Percentiles rank a stretch among this genome's conserved stretches.
Evolutionary conservation across 2,329 filamentous ascomycete genomes (phyloP).

Genomic region (Mycogone perniciosa): DNA sequence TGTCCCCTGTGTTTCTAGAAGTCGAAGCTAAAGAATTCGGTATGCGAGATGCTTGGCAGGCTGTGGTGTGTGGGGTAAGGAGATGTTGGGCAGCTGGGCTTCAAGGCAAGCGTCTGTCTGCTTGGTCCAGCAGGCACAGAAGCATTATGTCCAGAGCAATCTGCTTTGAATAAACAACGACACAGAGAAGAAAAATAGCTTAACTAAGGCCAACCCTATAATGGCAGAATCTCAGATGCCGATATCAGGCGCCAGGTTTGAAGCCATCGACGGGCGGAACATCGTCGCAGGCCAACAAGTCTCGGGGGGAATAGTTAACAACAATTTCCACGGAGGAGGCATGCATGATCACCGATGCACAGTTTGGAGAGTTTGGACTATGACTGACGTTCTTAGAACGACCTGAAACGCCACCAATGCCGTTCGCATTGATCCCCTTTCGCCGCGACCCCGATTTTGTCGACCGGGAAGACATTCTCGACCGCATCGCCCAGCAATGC

Average conservation of each 20-base stretch:
- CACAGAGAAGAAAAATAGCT: neutral
- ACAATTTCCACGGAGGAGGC: neutral
- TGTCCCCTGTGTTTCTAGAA: too few relatives aligned
- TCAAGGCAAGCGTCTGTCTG: neutral
- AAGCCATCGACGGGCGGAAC: neutral
- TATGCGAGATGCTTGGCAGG: too few relatives aligned
- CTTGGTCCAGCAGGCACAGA: neutral
- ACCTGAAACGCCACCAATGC: neutral
- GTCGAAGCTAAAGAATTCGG: too few relatives aligned
- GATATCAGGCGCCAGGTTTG: neutral
- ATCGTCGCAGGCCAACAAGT: neutral
- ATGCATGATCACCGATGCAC: neutral
- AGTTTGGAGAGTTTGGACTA: neutral
- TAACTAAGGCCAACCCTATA: neutral
- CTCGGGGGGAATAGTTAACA: neutral
- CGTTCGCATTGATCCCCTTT: conserved; percentile 21
- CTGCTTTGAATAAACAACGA: neutral
- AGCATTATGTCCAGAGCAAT: neutral
- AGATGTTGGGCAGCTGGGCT: too few relatives aligned
- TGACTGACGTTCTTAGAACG: neutral
- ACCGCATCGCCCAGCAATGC: conserved; percentile 19
- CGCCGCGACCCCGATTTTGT: conserved; percentile 27
- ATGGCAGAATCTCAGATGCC: neutral
- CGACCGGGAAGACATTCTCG: conserved; percentile 22
- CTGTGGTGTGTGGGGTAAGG: too few relatives aligned